These are phyloP conservation scores for Aspergillus cavernicola DNA, from an alignment of 495 filamentous ascomycete genomes.

Conservation along the genomic window DNA sequence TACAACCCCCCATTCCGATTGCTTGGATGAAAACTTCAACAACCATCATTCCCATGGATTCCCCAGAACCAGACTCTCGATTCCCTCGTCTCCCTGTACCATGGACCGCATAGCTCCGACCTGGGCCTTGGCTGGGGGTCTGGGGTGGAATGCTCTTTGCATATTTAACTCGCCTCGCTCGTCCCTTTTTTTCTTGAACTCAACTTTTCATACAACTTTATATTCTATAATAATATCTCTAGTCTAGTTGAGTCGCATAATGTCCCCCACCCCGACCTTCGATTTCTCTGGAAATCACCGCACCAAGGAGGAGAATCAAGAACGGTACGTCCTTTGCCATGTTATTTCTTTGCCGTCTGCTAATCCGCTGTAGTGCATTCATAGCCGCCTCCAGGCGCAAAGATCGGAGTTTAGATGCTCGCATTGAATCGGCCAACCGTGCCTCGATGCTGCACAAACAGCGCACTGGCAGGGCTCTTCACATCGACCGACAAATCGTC, in stretches of 20 bases:
- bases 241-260: neutral
- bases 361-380: conserved; percentile 60
- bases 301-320: conserved; percentile 79
- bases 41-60: no score
- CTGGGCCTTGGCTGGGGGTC: no score
- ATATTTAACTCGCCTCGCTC: no score
- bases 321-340: conserved; percentile 53
- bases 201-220: no score
- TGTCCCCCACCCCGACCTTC: conserved; percentile 29
- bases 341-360: neutral
- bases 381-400: conserved; percentile 91
- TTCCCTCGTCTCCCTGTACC: no score
- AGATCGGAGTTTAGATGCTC: conserved; percentile 85
- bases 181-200: no score
- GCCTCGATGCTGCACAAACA: conserved; percentile 89
- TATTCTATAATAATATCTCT: no score
- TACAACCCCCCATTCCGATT: no score
- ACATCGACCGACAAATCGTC: conserved; percentile 85
- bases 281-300: conserved; percentile 38
- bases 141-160: no score
- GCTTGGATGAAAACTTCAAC: no score
- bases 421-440: conserved; percentile 80
- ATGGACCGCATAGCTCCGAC: no score
- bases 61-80: no score
- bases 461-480: conserved; percentile 78